These are phyloP conservation scores for Phytophthora melonis DNA, from an alignment of 352 stramenopile species.

Conservation along the genomic window DNA sequence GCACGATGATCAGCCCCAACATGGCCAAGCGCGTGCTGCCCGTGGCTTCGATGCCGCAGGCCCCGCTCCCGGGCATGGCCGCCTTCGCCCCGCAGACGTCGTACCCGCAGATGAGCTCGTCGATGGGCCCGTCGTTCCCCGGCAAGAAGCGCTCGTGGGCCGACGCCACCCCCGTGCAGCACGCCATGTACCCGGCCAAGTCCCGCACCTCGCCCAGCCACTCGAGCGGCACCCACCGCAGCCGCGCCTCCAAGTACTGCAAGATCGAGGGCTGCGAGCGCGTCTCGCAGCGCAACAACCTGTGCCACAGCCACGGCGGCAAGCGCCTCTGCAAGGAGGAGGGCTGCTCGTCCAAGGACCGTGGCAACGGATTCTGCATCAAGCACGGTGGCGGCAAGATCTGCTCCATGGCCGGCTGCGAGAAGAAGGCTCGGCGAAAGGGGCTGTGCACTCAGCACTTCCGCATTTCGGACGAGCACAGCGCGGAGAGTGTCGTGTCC, in stretches of 20 bases:
- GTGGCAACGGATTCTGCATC: constrained; percentile 86
- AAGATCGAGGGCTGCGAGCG: constrained; percentile 84
- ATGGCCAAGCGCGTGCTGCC: constrained; percentile 41
- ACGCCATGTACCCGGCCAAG: constrained; percentile 25
- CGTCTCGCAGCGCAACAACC: constrained; percentile 85
- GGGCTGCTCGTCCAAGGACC: constrained; percentile 80
- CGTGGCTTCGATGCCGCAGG: constrained; percentile 14
- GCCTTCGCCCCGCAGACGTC: constrained; percentile 26
- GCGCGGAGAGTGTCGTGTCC: constrained; percentile 17
- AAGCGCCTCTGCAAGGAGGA: constrained; percentile 87
- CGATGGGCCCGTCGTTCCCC: constrained; percentile 31
- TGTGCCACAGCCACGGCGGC: constrained; percentile 84
- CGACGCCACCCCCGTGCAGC: constrained; percentile 27
- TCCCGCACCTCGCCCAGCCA: constrained; percentile 23
- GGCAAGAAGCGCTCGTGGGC: constrained; percentile 48
- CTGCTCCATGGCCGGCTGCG: constrained; percentile 75
- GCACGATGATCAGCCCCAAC: constrained; percentile 64
- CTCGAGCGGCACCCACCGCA: constrained; percentile 48
- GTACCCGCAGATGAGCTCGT: constrained; percentile 31
- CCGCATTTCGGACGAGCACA: constrained; percentile 57
- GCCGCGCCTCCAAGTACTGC: constrained; percentile 89
- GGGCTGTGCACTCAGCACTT: constrained; percentile 87
- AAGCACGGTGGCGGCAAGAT: constrained; percentile 87
- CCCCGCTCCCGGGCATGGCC: constrained; percentile 12
- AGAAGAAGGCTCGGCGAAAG: constrained; percentile 87